A percentile compares a stretch with the other conserved stretches of the same genome.
phyloP scores from a whole-genome alignment of 1,284 basidiomycete genomes.

The Athelia sp. region DNA sequence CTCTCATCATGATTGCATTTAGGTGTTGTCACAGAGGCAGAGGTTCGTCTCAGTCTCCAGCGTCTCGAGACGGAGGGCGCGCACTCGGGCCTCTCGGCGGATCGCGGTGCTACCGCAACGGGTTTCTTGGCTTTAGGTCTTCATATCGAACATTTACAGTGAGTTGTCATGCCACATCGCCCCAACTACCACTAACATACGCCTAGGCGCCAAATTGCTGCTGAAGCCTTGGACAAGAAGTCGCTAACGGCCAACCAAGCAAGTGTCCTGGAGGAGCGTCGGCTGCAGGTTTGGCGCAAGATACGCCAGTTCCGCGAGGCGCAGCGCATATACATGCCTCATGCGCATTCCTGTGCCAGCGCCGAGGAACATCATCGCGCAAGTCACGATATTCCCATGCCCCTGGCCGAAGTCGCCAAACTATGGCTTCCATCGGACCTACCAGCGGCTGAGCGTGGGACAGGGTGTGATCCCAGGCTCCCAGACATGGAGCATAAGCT shows the following conservation, averaged over 20 bases:
- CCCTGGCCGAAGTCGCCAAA: slow-evolving; percentile 5
- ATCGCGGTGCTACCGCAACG: slow-evolving; percentile 4
- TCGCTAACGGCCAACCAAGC: not conserved
- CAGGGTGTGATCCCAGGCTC: not conserved
- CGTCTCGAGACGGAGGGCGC: slow-evolving; percentile 8
- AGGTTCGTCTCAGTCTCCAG: slow-evolving; percentile 8
- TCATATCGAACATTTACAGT: slow-evolving; percentile 14
- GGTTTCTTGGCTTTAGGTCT: slow-evolving; percentile 9
- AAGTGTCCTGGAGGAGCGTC: slow-evolving; percentile 2
- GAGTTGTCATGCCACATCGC: slow-evolving; percentile 1
- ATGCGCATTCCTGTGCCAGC: not conserved
- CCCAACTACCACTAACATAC: slow-evolving; percentile 1
- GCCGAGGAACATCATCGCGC: slow-evolving; percentile 1
- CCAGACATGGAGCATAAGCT: slow-evolving; percentile 6
- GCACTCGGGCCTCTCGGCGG: not conserved
- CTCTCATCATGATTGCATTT: too few species aligned
- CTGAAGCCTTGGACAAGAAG: not conserved
- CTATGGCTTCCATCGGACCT: slow-evolving; percentile 9
- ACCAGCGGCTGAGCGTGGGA: not conserved
- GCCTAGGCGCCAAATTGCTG: not conserved
- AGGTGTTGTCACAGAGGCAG: slow-evolving; percentile 5
- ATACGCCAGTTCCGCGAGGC: slow-evolving; percentile 4
- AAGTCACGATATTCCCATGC: not conserved
- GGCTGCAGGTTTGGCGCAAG: slow-evolving; percentile 1
- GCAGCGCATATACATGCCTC: slow-evolving; percentile 9